Conservation (phyloP, 148 eudicot genomes). For the Heliosperma pusillum region DNA sequence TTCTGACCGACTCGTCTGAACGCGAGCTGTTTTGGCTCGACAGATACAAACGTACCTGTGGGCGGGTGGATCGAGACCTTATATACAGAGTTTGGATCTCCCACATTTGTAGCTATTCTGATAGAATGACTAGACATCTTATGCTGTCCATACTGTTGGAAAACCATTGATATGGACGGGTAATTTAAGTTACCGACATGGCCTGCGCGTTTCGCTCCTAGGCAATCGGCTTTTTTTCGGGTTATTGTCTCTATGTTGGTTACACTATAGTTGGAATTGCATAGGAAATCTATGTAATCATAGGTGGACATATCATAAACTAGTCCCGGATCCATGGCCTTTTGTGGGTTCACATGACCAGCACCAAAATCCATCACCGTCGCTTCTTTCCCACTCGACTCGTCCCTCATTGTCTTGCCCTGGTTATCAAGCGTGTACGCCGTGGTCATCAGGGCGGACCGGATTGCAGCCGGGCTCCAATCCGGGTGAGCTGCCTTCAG, state of each 20-base stretch:
- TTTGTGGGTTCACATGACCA: conserved; percentile 89
- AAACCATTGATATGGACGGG: conserved; percentile 68
- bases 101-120: conserved; percentile 74
- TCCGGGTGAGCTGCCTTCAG: conserved; percentile 87
- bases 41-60: conserved; percentile 50
- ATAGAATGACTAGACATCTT: conserved; percentile 77
- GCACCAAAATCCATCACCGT: conserved; percentile 86
- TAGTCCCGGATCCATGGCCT: conserved; percentile 87
- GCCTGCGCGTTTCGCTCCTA: conserved; percentile 56
- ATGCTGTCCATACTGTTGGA: conserved; percentile 66
- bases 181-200: conserved; percentile 83
- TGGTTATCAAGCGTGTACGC: conserved; percentile 60
- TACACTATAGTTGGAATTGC: conserved; percentile 67
- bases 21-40: conserved; percentile 53
- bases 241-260: conserved; percentile 62
- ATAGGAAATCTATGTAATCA: conserved; percentile 77
- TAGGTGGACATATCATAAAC: conserved; percentile 61
- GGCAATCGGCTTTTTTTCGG: conserved; percentile 55
- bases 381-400: conserved; percentile 62
- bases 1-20: conserved; percentile 77
- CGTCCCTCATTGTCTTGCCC: conserved; percentile 57
- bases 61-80: conserved; percentile 49
- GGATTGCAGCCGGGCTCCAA: conserved; percentile 87
- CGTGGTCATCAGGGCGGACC: conserved; percentile 84
- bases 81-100: conserved; percentile 62